Evolutionary conservation across 106 monocot genomes (phyloP), one percentile per base, ranked within the genome.

Genomic region (Xerophyta viscosa): DNA sequence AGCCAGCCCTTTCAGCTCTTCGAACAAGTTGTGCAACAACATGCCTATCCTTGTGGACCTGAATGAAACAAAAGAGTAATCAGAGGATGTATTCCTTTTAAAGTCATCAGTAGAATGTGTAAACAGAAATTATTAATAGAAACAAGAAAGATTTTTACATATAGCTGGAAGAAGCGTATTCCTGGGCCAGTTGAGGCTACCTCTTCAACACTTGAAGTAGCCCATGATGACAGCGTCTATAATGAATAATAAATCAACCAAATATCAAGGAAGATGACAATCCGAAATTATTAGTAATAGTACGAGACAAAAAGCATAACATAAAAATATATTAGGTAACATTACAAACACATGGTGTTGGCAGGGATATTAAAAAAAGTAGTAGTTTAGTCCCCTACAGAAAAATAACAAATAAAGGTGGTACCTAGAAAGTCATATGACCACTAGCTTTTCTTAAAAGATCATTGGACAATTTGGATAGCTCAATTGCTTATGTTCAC

Each of bases 121-220:
- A n/a, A n/a, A n/a, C n/a, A n/a, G n/a, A n/a, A 23, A 14, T 10
- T 0, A 57, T 39, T 39, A 7, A 12, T 7, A 39, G 1, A 46
- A 46, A 18, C 2, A 19, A 10, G 44, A 19, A 47, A 30, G 41
- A 30, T 8, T 47, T 33, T 51, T 74, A 92, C 92, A 60, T 83
- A 92, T 24, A 92, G 87, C 68, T 92, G 92, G 79, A 92, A 92
- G 74, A 92, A 92, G 20, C 92, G 79, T 58, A 83, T 77, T 36
- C 92, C 87, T 22, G 82, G 71, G 29, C 87, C 92, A 19, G 83
- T 92, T 29, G 92, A 92, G 41, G 83, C 76, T 36, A 92, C 83
- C 57, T 92, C 92, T 69, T 92, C 92, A 27, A 87, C 69, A 50
- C 87, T 92, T 4, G 71, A 87, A 62, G 83, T 80, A 63, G 87